Percentiles rank a stretch among this genome's conserved stretches.
Evolutionary conservation across 305 asterid species (phyloP).

Genomic region (Fraxinus dipetala): DNA sequence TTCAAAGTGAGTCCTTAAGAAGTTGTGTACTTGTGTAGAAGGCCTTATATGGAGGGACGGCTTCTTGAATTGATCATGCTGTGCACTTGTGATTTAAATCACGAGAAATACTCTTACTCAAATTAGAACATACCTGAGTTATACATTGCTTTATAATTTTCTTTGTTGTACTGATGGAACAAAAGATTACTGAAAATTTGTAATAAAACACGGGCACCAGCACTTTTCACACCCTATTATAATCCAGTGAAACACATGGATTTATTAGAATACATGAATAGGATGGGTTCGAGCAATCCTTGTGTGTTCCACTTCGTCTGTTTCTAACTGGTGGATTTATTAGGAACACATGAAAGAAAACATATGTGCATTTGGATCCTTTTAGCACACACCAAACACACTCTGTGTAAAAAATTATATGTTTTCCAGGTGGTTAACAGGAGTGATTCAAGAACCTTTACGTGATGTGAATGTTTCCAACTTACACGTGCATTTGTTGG

Average conservation of each 20-base stretch:
- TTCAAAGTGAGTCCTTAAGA: not conserved
- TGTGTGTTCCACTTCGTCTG: not conserved
- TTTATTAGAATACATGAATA: not conserved
- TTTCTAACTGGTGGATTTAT: slow-evolving; percentile 12
- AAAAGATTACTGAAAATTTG: not conserved
- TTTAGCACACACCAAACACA: not conserved
- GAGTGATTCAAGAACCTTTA: not conserved
- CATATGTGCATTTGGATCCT: not conserved
- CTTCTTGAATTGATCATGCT: not conserved
- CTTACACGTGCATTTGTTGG: not conserved
- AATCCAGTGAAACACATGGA: not conserved
- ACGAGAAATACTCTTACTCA: not conserved
- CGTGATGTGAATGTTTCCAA: not conserved
- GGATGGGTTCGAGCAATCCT: not conserved
- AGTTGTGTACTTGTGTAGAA: not conserved
- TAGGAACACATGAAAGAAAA: not conserved
- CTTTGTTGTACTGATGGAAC: not conserved
- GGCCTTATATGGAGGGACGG: not conserved
- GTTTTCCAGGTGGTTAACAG: not conserved
- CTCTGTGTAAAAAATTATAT: not conserved
- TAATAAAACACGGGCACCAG: not conserved
- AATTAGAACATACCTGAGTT: not conserved
- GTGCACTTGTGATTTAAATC: not conserved
- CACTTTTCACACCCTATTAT: not conserved
- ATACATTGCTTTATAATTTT: not conserved